phyloP scores from a whole-genome alignment of 805 yeast genomes.

The Monosporozyma aquatica region DNA sequence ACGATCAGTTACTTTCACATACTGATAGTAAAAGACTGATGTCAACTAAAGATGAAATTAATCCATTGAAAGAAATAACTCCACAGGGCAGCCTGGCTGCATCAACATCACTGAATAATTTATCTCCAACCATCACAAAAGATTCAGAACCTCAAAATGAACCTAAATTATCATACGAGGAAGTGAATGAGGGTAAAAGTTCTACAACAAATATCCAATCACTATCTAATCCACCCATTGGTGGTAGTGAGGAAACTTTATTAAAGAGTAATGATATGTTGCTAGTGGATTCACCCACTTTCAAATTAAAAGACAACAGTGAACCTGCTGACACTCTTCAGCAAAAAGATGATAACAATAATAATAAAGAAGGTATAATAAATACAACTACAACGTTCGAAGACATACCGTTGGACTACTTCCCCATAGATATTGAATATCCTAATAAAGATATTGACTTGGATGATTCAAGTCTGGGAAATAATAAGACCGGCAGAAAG shows the following conservation, averaged over 20 bases:
- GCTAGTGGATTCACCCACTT: neutral
- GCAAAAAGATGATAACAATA: neutral
- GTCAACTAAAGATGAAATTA: neutral
- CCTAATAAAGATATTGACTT: constrained; percentile 13
- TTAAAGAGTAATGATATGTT: neutral
- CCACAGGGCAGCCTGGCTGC: neutral
- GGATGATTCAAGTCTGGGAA: neutral
- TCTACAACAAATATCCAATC: neutral
- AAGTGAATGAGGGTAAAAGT: neutral
- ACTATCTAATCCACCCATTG: neutral
- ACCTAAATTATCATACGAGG: neutral
- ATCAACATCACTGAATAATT: neutral
- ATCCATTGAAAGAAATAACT: neutral
- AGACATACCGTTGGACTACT: constrained; percentile 65
- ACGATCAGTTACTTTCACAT: constrained; percentile 39
- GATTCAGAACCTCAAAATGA: neutral
- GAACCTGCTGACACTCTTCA: too few relatives aligned
- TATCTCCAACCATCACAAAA: neutral
- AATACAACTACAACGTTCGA: constrained; percentile 23
- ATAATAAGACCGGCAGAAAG: neutral
- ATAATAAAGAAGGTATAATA: neutral
- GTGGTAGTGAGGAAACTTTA: neutral
- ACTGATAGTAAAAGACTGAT: constrained; percentile 1
- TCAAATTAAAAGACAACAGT: too few relatives aligned
- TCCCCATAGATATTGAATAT: constrained; percentile 38